Evolutionary conservation across 345 rosid species (phyloP), one percentile per base, ranked within the genome.

Genomic region (Lenwebbia sp.): DNA sequence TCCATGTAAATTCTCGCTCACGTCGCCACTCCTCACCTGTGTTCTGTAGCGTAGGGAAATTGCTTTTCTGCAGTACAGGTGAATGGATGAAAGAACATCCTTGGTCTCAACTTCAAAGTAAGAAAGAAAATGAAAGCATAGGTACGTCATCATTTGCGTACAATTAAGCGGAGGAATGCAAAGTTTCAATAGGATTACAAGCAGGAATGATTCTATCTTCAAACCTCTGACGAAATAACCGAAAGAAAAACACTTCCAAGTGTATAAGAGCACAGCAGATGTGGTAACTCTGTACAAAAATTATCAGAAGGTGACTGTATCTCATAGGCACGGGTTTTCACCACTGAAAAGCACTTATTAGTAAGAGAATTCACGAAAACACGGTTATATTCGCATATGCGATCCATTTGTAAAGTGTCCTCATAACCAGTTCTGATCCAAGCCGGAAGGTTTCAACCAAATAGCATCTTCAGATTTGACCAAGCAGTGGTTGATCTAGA

Each of bases 401-500:
- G 1, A n/a, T 14, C 30, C 40, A 33, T 44, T 23, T 21, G 51
- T 2, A 21, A 10, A 57, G n/a, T 8, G 52, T 33, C 60, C n/a
- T 83, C 51, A 55, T 41, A 33, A 56, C 2, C 50, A 22, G 1
- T 13, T 41, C 7, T 54, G n/a, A 75, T 41, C 21, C 70, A 37
- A 82, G 65, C 50, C 30, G 7, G 26, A 25, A 26, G 83, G 28
- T 15, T 33, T 26, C 56, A 86, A 56, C 15, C 14, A 60, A 86
- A 86, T 1, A 19, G 78, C 30, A 25, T 26, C 87, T 86, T 86
- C 85, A 82, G 44, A 51, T 57, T 81, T 13, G 87, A 86, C 87
- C 85, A 86, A 14, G 81, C 87, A 22, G 82, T 22, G 50, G 82
- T 56, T 10, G 81, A 81, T 56, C 84, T 54, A 26, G 87, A 86